These are phyloP conservation scores for Luffa aegyptiaca DNA, from an alignment of 306 rosid species.

Conservation along the genomic window DNA sequence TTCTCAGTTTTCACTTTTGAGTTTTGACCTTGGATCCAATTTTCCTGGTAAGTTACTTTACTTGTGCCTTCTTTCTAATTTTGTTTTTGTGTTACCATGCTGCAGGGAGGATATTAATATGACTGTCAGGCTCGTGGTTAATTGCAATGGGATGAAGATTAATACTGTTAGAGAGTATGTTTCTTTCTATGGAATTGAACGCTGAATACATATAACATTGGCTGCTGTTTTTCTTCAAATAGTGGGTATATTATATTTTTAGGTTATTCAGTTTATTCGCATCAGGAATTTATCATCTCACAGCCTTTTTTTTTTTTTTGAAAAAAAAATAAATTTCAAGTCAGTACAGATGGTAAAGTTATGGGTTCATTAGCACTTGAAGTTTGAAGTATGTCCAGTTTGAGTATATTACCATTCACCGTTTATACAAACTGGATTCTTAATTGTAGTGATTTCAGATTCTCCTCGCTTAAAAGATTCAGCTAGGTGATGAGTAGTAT, in stretches of 20 bases:
- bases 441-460: not conserved
- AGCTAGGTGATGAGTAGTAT: not conserved
- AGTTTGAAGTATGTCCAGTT: not conserved
- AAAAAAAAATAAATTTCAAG: not conserved
- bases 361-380: not conserved
- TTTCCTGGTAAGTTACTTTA: constrained; percentile 17
- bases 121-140: constrained; percentile 35
- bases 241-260: not conserved
- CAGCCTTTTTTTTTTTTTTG: not conserved
- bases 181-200: constrained; percentile 1
- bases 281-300: not conserved
- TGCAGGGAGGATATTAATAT: constrained; percentile 64
- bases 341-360: not conserved
- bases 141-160: constrained; percentile 12
- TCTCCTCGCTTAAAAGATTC: not conserved
- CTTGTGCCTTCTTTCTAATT: not conserved
- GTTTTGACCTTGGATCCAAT: constrained; percentile 7
- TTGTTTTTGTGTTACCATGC: constrained; percentile 5
- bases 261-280: not conserved
- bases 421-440: not conserved
- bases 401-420: not conserved
- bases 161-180: constrained; percentile 13
- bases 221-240: not conserved
- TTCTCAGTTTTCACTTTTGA: constrained; percentile 1
- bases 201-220: not conserved